phyloP scores from a whole-genome alignment of 2,329 filamentous ascomycete species.

The Ceratocystiopsis minuta region DNA sequence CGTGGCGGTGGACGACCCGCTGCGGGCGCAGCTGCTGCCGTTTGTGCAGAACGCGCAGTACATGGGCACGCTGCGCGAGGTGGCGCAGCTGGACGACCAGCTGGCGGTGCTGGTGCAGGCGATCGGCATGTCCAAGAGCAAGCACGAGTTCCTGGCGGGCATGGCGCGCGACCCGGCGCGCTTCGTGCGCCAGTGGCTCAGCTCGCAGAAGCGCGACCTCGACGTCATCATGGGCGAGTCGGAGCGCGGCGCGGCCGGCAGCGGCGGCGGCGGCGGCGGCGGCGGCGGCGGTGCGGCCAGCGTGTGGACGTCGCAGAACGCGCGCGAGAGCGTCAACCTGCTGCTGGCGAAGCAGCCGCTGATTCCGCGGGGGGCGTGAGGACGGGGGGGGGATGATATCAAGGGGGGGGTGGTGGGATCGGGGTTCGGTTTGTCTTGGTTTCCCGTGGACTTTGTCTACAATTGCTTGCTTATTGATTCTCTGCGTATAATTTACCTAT shows the following conservation, averaged over 20 bases:
- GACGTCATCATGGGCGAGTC: conserved; percentile 77
- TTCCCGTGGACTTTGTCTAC: neutral
- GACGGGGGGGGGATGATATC: too few species aligned
- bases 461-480: neutral
- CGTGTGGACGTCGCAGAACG: conserved; percentile 39
- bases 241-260: conserved; percentile 32
- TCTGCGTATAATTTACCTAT: too few species aligned
- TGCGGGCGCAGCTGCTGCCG: conserved; percentile 46
- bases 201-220: conserved; percentile 76
- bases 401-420: too few species aligned
- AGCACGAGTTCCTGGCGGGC: conserved; percentile 70
- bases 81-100: conserved; percentile 65
- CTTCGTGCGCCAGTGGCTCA: conserved; percentile 77
- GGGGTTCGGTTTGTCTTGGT: too few species aligned
- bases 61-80: conserved; percentile 55
- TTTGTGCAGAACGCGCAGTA: conserved; percentile 54
- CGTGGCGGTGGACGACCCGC: conserved; percentile 68
- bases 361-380: conserved; percentile 7
- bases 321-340: conserved; percentile 44
- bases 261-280: neutral
- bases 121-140: conserved; percentile 68
- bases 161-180: conserved; percentile 65
- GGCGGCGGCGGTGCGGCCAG: conserved; percentile 28
- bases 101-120: conserved; percentile 69
- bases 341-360: conserved; percentile 34